Base-by-base conservation (phyloP, 164 flowering plant species). In the Annona squamosa region DNA sequence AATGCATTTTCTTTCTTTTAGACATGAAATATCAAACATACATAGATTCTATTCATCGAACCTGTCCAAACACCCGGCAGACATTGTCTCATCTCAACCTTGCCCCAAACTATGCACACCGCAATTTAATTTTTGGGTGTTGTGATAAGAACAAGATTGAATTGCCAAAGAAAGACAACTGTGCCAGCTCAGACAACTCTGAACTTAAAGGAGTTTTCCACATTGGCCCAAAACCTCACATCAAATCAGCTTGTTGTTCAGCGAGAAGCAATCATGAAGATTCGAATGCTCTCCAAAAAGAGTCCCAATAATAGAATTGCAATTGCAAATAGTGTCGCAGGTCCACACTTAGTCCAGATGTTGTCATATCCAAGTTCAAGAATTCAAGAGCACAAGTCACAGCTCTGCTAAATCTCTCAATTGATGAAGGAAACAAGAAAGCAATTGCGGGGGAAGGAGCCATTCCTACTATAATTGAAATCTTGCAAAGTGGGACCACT, bases 61-160 rank as follows among this genome's bases (percentile, higher is more conserved):
- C 97, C 4, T 94, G 98, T 70, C 98, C 98, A 19, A 90, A 90
- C 79, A 87, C 91, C 0, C 77, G 93, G 63, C 90, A 90, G 71
- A 73, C 80, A 56, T 79, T 94, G 74, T 71, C 74, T 45, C 95
- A 92, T 79, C 63, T 88, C 59, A 79, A 86, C 3, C 48, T 94
- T 26, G 92, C 92, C 26, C 92, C 95, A 70, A 94, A 94, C 71
- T 86, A 75, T 72, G 97, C 97, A 43, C 89, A 92, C 48, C 86
- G 82, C 79, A 90, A 90, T 84, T 75, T 92, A 3, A 94, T 94
- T 68, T 12, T 67, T 67, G 90, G 83, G 67, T 94, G 97, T 97
- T 89, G 97, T 68, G 91, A 87, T 79, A 82, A 84, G 78, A 88
- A 92, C 75, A 86, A 88, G 12, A 79, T 83, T 9, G 79, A 85